Base-by-base conservation (phyloP, 2,329 filamentous ascomycete species). In the Colletotrichum musae region DNA sequence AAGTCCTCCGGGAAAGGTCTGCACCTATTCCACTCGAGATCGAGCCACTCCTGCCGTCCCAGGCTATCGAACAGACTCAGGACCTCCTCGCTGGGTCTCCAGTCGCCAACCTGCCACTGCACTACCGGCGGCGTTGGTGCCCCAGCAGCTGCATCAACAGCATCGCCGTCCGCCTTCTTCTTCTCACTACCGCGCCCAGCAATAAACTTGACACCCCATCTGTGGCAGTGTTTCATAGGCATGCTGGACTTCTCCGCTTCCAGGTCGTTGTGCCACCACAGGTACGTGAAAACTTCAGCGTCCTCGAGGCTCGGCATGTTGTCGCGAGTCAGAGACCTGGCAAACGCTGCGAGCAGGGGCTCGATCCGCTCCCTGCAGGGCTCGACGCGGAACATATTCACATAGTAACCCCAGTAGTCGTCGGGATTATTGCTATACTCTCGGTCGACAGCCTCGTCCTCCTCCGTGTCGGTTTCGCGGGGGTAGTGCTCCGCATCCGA, bases 51-150 rank as follows among this genome's bases (percentile, higher is more conserved):
- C 67, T 73, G 71, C 43, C 50, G 64, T 58, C 72, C 73, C 32
- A 74, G 60, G 51, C 47, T 64, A 67, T 72, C 69, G 50, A 75
- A 73, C 18, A 73, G 51, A 18, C 48, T 59, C 68, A 74, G 58
- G 56, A 74, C 69, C 58, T 59, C 39, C 48, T 70, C 53, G 32
- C 62, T 63, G 13, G 73, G 73, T 67, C 73, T 74, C 74, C 73
- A 74, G 36, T 72, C 68, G 39, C 72, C 73, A 18, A 75, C 71
- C 51, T 74, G 73, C 74, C 73, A 75, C 67, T 71, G 69, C 21
- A 75, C 65, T n/a, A 68, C 62, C 21, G 64, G 70, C 52, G 61
- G 12, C 56, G 51, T 58, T n/a, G 62, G 45, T 52, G 39, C 53
- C 0, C 52, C 52, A 41, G 53, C 53, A 58, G 62, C 47, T 48